Evolutionary conservation across 176 grass and related monocot species (phyloP).

Genomic region (Oryza australiensis): DNA sequence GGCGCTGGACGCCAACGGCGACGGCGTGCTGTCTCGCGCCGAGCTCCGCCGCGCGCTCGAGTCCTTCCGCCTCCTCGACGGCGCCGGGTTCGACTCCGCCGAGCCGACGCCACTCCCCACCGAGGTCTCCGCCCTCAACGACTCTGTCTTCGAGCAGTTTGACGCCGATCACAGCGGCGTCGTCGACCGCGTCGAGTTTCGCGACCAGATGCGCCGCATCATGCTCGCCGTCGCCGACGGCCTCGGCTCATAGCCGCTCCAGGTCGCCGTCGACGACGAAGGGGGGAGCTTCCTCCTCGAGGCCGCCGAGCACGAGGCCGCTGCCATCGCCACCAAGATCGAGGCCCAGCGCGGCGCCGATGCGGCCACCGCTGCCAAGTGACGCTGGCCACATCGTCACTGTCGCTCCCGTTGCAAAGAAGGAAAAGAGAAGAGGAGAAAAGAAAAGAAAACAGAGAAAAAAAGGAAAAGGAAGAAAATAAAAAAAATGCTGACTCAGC

Average conservation of each 20-base stretch:
- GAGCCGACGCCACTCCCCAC: conserved; percentile 44
- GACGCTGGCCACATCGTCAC: background rate
- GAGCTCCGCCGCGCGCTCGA: conserved; percentile 92
- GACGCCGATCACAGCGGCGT: conserved; percentile 83
- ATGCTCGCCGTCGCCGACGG: conserved; percentile 94
- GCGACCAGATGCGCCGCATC: conserved; percentile 82
- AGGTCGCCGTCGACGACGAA: conserved; percentile 80
- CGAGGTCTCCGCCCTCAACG: conserved; percentile 77
- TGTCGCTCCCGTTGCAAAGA: background rate
- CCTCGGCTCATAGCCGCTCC: conserved; percentile 75
- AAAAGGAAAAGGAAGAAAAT: too few species aligned
- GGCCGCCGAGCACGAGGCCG: conserved; percentile 82
- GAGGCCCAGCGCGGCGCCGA: conserved; percentile 6
- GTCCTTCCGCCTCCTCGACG: conserved; percentile 93
- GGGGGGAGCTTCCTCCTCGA: conserved; percentile 66
- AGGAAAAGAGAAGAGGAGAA: too few species aligned
- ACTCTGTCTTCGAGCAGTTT: conserved; percentile 92
- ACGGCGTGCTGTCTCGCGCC: conserved; percentile 82
- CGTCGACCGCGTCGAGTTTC: conserved; percentile 73
- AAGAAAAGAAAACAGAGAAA: too few species aligned
- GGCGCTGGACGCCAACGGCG: conserved; percentile 84
- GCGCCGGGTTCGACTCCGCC: conserved; percentile 57
- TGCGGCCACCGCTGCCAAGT: conserved; percentile 27
- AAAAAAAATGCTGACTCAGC: too few species aligned
- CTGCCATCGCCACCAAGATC: conserved; percentile 47